phyloP scores from a whole-genome alignment of 139 green algal genomes.

The Micractinium sp. region DNA sequence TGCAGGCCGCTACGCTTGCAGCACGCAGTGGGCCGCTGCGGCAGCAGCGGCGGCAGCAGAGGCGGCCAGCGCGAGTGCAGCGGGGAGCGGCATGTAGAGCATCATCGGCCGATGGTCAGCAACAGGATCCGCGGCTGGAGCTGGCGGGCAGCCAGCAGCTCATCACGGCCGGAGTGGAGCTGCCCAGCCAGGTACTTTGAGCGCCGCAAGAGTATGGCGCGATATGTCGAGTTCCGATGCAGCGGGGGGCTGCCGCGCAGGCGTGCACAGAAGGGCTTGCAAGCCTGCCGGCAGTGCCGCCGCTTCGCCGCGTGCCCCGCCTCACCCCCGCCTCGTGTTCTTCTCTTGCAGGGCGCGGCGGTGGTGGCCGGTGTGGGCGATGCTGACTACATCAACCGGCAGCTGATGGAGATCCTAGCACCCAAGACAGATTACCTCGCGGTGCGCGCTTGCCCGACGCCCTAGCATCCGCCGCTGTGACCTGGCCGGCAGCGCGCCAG shows the following conservation, averaged over 20 bases:
- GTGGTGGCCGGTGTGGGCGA: constrained; percentile 41
- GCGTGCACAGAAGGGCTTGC: too few relatives aligned
- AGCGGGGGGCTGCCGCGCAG: too few relatives aligned
- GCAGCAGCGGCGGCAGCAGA: neutral
- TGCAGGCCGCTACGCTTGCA: neutral
- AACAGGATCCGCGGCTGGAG: neutral
- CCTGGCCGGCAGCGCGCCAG: too few relatives aligned
- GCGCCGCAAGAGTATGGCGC: too few relatives aligned
- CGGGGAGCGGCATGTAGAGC: neutral
- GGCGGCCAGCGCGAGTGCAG: neutral
- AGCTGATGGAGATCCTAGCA: constrained; percentile 56
- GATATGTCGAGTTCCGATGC: too few relatives aligned
- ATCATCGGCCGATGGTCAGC: neutral
- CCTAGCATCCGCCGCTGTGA: neutral
- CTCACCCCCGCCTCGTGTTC: neutral
- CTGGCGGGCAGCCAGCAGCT: neutral
- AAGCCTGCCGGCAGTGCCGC: neutral
- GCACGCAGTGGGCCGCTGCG: neutral
- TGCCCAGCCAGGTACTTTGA: constrained; percentile 10
- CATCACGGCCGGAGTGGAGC: constrained; percentile 3
- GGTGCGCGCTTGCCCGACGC: constrained; percentile 23
- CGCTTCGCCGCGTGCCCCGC: neutral
- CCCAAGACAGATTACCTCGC: constrained; percentile 70
- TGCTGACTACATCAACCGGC: constrained; percentile 36
- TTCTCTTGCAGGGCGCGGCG: constrained; percentile 27